Conservation (phyloP, 352 stramenopile species). For the Pythium utonaiense region DNA sequence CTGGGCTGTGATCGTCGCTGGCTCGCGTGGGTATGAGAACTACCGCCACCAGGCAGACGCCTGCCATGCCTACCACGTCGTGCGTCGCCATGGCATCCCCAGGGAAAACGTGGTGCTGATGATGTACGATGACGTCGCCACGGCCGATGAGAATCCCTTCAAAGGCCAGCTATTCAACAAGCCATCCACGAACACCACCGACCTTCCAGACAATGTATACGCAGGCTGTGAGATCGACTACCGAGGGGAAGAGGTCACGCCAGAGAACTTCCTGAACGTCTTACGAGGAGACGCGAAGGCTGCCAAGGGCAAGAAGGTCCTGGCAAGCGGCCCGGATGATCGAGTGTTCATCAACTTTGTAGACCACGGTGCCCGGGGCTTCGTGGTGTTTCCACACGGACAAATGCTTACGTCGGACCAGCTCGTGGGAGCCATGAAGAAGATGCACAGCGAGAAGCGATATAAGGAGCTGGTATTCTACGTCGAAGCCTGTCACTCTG, state of each 20-base stretch:
- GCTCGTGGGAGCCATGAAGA: conserved; percentile 65
- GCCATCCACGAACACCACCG: conserved; percentile 45
- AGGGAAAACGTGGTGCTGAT: conserved; percentile 89
- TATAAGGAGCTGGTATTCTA: conserved; percentile 93
- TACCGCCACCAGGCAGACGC: conserved; percentile 90
- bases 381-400: conserved; percentile 79
- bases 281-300: conserved; percentile 68
- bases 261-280: conserved; percentile 86
- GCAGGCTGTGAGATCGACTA: conserved; percentile 79
- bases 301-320: conserved; percentile 66
- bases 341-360: conserved; percentile 93
- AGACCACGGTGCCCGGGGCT: conserved; percentile 85
- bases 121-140: conserved; percentile 91
- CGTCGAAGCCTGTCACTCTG: conserved; percentile 90
- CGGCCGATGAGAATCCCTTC: conserved; percentile 76
- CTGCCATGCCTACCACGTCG: conserved; percentile 90
- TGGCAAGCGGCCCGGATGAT: conserved; percentile 78
- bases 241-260: conserved; percentile 67
- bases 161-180: conserved; percentile 89
- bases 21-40: conserved; percentile 87
- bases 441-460: conserved; percentile 81
- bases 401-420: conserved; percentile 65
- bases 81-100: conserved; percentile 84
- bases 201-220: conserved; percentile 80
- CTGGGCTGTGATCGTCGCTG: conserved; percentile 90